Base-by-base conservation (phyloP, 768 basidiomycete genomes). In the Amanita pallidorosea region DNA sequence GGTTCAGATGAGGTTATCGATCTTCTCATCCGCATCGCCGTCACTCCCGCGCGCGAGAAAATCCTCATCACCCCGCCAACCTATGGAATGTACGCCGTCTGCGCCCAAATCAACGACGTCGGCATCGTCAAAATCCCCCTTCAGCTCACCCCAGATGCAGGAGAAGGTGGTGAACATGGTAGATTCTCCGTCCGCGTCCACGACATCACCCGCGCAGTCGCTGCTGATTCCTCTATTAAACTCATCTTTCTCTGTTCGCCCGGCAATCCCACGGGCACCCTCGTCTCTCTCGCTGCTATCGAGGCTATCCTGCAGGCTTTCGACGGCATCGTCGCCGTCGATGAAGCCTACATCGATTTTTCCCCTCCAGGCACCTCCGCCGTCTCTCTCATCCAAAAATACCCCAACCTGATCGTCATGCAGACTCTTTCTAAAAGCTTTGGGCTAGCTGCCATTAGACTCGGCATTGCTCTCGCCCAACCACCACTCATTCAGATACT, bases 321-420 rank as follows among this genome's bases (percentile, higher is more conserved):
- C 77, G 89, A 83, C 57, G 96, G 96, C 7, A 81, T 99, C 54
- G 83, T 97, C 35, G 76, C 95, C 25, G 83, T 98, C 5, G 96
- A 99, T 61, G 96, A 99, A 65, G 96, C 96, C 0, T 98, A 99
- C 67, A 87, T 98, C 62, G 96, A 99, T 64, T 99, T 98, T 59
- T 80, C 87, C 0, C 74, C 74, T 0, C 63, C 72, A 7, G 72
- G 70, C 15, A 66, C 73, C 25, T 86, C 83, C 38, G 88, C 90
- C 0, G 80, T 75, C 12, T 69, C 75, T 3, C 70, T 98, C 22
- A 72, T 96, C 47, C 72, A 80, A 52, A 79, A 88, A 44, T 98
- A 88, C 61, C 80, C 79, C 8, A 99, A 99, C 60, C 57, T 99
- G 11, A 85, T 87, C 60, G 91, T 99, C n/a, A 81, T 90, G 74